A percentile compares a stretch with the other conserved stretches of the same genome.
phyloP scores from a whole-genome alignment of 2,329 filamentous ascomycete species.

The Botryosphaeria dothidea region DNA sequence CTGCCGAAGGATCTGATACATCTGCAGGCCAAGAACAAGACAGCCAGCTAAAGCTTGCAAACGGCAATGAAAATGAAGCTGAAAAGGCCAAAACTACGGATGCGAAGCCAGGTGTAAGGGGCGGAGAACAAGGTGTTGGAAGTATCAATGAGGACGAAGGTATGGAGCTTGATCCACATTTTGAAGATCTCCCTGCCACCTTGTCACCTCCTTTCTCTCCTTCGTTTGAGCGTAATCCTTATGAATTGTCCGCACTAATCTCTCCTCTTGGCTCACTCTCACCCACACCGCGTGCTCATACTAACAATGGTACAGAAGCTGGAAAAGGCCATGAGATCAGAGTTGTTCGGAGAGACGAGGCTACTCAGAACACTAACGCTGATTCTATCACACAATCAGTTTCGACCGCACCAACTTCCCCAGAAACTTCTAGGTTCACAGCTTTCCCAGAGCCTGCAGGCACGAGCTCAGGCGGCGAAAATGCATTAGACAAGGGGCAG shows the following conservation, averaged over 20 bases:
- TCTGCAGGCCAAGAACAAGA: not conserved
- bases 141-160: not conserved
- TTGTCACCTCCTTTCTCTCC: not conserved
- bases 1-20: not conserved
- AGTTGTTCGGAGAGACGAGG: not conserved
- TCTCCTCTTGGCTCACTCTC: not conserved
- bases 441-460: not conserved
- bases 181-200: not conserved
- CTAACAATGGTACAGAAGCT: not conserved
- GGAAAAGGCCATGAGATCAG: not conserved
- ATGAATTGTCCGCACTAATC: not conserved
- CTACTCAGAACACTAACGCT: not conserved
- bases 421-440: not conserved
- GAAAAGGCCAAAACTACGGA: not conserved
- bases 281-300: not conserved
- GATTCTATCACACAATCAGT: not conserved
- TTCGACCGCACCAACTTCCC: not conserved
- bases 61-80: not conserved
- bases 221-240: not conserved
- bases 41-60: not conserved
- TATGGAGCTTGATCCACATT: not conserved
- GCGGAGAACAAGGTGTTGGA: not conserved
- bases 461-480: not conserved
- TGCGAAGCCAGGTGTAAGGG: not conserved
- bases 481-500: not conserved